Evolutionary conservation across 805 yeast species (phyloP).

Genomic region (Candida qinlingensis): DNA sequence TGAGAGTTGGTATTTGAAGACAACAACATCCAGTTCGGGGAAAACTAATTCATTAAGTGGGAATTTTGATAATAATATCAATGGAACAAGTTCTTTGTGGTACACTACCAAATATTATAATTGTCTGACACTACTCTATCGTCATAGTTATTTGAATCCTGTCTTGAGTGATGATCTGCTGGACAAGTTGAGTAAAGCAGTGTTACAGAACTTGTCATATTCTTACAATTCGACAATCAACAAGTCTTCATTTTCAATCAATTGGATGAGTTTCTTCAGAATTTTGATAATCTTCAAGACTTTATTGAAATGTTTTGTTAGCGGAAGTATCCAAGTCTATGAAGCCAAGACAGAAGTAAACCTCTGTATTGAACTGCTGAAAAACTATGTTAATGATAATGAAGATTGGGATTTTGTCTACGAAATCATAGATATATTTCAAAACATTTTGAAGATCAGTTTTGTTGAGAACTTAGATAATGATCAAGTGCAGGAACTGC

Average conservation of each 20-base stretch:
- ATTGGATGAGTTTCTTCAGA: constrained; percentile 48
- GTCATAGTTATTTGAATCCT: constrained; percentile 46
- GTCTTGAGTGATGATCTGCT: constrained; percentile 36
- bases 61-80: constrained; percentile 5
- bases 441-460: constrained; percentile 39
- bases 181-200: constrained; percentile 39
- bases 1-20: constrained; percentile 32
- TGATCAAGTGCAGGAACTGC: constrained; percentile 33
- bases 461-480: constrained; percentile 36
- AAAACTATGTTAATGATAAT: constrained; percentile 35
- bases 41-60: neutral
- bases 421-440: constrained; percentile 42
- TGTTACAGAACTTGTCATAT: constrained; percentile 40
- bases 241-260: constrained; percentile 35
- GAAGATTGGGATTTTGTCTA: constrained; percentile 43
- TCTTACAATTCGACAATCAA: constrained; percentile 41
- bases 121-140: constrained; percentile 39
- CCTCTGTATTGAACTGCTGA: constrained; percentile 42
- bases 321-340: constrained; percentile 40
- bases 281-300: constrained; percentile 44
- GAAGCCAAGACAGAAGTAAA: constrained; percentile 46
- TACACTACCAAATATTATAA: constrained; percentile 41
- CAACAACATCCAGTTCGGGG: constrained; percentile 10
- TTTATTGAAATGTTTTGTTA: constrained; percentile 41
- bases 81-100: constrained; percentile 23